Percentiles rank a stretch among this genome's conserved stretches.
These are phyloP conservation scores for Malus fusca DNA, from an alignment of 306 rosid genomes.

Conservation along the genomic window DNA sequence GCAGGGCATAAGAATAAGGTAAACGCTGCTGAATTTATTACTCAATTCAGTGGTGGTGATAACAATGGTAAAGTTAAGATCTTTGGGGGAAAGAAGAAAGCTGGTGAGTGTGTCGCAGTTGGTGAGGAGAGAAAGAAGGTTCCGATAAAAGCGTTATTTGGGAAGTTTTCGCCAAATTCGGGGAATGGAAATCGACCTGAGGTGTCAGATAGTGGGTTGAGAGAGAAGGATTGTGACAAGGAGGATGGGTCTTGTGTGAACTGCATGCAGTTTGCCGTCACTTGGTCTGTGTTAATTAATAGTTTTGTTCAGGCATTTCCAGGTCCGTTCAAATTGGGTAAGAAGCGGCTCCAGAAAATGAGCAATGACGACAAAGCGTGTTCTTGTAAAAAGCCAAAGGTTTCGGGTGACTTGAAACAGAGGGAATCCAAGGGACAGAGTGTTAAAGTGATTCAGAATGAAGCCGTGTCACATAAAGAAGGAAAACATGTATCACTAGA, in stretches of 20 bases:
- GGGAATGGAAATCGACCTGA: constrained; percentile 39
- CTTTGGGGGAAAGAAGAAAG: constrained; percentile 55
- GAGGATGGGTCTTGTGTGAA: constrained; percentile 62
- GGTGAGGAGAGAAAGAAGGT: constrained; percentile 52
- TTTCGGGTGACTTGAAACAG: constrained; percentile 49
- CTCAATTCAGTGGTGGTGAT: constrained; percentile 39
- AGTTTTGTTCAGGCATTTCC: constrained; percentile 78
- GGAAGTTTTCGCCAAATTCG: constrained; percentile 52
- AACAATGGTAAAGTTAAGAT: constrained; percentile 46
- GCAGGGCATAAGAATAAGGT: constrained; percentile 45
- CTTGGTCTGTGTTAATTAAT: constrained; percentile 70
- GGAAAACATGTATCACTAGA: constrained; percentile 56
- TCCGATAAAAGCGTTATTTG: constrained; percentile 61
- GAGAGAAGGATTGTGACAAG: constrained; percentile 35
- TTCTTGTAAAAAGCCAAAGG: constrained; percentile 42
- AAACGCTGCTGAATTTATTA: constrained; percentile 38
- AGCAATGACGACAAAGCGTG: constrained; percentile 42
- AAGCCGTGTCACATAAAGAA: constrained; percentile 35
- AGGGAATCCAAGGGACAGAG: constrained; percentile 37
- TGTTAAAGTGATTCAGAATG: constrained; percentile 21
- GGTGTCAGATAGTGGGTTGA: constrained; percentile 14
- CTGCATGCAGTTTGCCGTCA: constrained; percentile 72
- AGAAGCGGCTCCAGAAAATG: constrained; percentile 57
- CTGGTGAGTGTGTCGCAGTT: constrained; percentile 24
- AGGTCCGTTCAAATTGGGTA: constrained; percentile 63